Percentiles rank a stretch among this genome's conserved stretches.
phyloP scores from a whole-genome alignment of 257 asterid genomes.

The Ligustrum vulgare region DNA sequence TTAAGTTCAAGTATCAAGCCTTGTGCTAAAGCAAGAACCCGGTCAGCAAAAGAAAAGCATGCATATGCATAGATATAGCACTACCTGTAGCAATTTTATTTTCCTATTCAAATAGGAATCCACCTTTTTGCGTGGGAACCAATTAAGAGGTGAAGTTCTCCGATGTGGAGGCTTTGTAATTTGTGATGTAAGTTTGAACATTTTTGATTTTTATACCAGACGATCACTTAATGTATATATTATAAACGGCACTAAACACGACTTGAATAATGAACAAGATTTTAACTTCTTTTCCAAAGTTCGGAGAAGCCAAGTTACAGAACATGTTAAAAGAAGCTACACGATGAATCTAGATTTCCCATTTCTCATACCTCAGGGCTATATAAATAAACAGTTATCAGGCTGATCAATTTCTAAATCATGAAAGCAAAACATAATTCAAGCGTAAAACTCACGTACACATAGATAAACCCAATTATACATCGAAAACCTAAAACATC shows the following conservation, averaged over 20 bases:
- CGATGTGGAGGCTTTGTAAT: conserved; percentile 82
- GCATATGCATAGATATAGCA: not conserved
- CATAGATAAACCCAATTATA: not conserved
- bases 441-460: not conserved
- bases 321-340: too few relatives aligned
- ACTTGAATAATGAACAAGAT: not conserved
- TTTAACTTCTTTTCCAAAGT: too few relatives aligned
- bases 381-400: not conserved
- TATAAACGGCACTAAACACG: too few relatives aligned
- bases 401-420: not conserved
- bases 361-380: not conserved
- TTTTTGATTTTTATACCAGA: too few relatives aligned
- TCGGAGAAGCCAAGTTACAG: too few relatives aligned
- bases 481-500: not conserved
- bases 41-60: conserved; percentile 5
- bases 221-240: too few relatives aligned
- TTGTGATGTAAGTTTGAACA: conserved; percentile 77
- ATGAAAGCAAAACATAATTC: not conserved
- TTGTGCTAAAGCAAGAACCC: not conserved
- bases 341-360: not conserved
- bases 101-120: conserved; percentile 95
- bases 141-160: conserved; percentile 77
- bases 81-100: conserved; percentile 84
- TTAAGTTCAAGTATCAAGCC: conserved; percentile 8
- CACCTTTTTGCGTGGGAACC: conserved; percentile 92